A percentile compares a stretch with the other conserved stretches of the same genome.
Evolutionary conservation across 1,139 yeast species (phyloP).

Genomic region (Lodderomyces parapsilosis): DNA sequence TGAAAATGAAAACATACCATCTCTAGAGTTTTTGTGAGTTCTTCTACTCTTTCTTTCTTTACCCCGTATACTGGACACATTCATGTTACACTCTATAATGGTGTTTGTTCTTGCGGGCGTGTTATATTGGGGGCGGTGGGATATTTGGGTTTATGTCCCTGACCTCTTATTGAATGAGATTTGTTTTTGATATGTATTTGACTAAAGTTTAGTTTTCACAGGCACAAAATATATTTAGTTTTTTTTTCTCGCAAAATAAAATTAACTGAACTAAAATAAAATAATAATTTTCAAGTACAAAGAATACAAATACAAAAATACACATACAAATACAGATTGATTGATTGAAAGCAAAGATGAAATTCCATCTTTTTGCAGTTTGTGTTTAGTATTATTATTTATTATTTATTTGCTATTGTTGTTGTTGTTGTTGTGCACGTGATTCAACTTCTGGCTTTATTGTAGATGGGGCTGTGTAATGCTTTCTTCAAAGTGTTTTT

Average conservation of each 20-base stretch:
- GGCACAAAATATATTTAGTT: background rate
- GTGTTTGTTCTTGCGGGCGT: background rate
- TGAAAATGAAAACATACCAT: conserved; percentile 34
- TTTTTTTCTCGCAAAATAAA: background rate
- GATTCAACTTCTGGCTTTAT: background rate
- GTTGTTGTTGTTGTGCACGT: conserved; percentile 1
- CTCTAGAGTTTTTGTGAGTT: conserved; percentile 46
- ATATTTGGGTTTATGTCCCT: background rate
- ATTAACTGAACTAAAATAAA: background rate
- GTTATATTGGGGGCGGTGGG: conserved; percentile 1
- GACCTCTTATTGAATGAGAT: too few relatives aligned
- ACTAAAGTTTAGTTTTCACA: too few relatives aligned
- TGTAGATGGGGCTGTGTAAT: too few relatives aligned
- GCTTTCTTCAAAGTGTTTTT: too few relatives aligned
- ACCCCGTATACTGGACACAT: conserved; percentile 10
- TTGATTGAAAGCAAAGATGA: too few relatives aligned
- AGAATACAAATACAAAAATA: too few relatives aligned
- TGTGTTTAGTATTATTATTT: too few relatives aligned
- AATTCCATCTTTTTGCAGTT: too few relatives aligned
- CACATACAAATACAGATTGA: too few relatives aligned
- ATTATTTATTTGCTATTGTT: background rate
- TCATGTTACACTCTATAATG: background rate
- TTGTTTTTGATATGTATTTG: too few relatives aligned
- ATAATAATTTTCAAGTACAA: background rate
- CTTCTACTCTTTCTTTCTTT: conserved; percentile 44